Evolutionary conservation across 257 asterid genomes (phyloP).

Genomic region (Vinca minor): DNA sequence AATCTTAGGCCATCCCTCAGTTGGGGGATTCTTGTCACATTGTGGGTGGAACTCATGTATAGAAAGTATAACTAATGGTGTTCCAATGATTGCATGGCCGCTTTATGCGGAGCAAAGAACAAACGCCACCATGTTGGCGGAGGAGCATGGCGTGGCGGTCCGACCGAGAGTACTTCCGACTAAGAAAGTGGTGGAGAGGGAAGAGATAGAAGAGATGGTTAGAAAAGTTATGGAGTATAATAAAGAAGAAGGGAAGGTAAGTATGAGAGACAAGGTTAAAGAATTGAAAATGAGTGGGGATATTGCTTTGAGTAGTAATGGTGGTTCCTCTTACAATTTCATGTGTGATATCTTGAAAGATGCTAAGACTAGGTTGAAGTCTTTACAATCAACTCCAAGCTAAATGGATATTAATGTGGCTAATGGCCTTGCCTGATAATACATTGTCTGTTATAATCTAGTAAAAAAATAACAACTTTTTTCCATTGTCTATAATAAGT

Average conservation of each 20-base stretch:
- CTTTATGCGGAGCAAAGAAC: slow-evolving; percentile 52
- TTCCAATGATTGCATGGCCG: slow-evolving; percentile 71
- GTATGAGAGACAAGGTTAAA: slow-evolving; percentile 30
- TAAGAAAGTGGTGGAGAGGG: slow-evolving; percentile 38
- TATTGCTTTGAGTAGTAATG: slow-evolving; percentile 18
- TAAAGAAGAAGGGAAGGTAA: slow-evolving; percentile 27
- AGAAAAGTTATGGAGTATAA: slow-evolving; percentile 30
- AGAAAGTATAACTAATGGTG: slow-evolving; percentile 41
- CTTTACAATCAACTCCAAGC: no score
- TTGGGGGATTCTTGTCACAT: slow-evolving; percentile 59
- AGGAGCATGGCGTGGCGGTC: slow-evolving; percentile 46
- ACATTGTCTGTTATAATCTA: no score
- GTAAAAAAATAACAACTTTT: no score
- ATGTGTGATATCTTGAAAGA: slow-evolving; percentile 23
- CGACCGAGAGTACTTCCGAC: slow-evolving; percentile 36
- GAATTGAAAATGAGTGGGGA: slow-evolving; percentile 28
- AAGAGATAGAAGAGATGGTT: slow-evolving; percentile 41
- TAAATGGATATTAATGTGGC: no score
- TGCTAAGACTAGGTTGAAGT: not conserved
- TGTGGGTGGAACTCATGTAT: slow-evolving; percentile 65
- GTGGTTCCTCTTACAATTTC: slow-evolving; percentile 33
- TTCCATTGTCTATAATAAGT: no score
- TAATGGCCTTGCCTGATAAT: no score
- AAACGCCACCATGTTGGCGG: slow-evolving; percentile 47
- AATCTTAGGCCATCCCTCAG: slow-evolving; percentile 34